Base-by-base conservation (phyloP, 2,329 filamentous ascomycete species). In the Verticillium albo-atrum region DNA sequence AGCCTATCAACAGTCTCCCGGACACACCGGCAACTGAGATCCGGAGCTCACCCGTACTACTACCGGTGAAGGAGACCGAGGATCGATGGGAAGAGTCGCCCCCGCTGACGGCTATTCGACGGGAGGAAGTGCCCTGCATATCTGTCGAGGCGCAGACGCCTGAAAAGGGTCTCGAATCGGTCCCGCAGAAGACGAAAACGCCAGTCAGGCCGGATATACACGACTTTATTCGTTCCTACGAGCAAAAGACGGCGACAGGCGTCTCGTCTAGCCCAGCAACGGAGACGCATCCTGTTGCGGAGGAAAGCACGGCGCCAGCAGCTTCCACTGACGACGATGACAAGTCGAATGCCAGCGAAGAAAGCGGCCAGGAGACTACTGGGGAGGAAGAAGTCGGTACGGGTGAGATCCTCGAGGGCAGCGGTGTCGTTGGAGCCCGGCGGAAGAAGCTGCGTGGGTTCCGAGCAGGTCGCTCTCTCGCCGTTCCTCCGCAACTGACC, bases 351-450 rank as follows among this genome's bases (percentile, higher is more conserved):
- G 27, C 54, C 23, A 35, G 6, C n/a, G 60, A 37, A 25, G n/a
- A 23, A 9, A 53, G 27, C 20, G 35, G 25, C 6, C 32, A 10
- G 4, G 54, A 42, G 32, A 23, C 28, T 6, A n/a, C n/a, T 1
- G 52, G 17, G 17, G 28, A 32, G 28, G 27, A 50, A 20, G n/a
- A 25, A 50, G 20, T 32, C 25, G 20, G 27, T 12, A 23, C 54
- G 30, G 30, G 9, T 1, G 66, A 72, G 53, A 60, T 74, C 2
- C 70, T 73, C 34, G 72, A 73, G 55, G 72, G 72, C 15, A 69
- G 52, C 59, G 64, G 64, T n/a, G 66, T 66, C 15, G 59, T 62
- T n/a, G 63, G 66, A n/a, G 66, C 68, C 57, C 73, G 72, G 59
- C 68, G 69, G 26, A 66, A 70, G n/a, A 70, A 71, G 20, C 56